A percentile compares a stretch with the other conserved stretches of the same genome.
Conservation (phyloP, 2,329 filamentous ascomycete genomes). For the Xylariaceae sp. region DNA sequence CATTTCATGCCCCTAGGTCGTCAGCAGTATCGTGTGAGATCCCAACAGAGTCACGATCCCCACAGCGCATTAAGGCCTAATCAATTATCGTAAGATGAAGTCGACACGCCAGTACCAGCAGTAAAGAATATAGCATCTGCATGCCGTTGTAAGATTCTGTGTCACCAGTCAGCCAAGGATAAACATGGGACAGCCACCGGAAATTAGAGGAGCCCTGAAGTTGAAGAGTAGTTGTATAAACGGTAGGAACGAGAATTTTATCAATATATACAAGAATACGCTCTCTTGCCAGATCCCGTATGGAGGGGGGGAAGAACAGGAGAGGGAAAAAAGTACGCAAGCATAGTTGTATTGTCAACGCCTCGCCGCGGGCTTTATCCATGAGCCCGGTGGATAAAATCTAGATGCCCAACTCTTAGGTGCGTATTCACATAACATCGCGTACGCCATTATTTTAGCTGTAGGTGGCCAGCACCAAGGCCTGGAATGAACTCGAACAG, state of each 20-base stretch:
- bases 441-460: conserved; percentile 18
- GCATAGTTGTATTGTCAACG: conserved; percentile 14
- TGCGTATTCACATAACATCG: conserved; percentile 14
- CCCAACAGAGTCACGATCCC: too few species aligned
- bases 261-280: conserved; percentile 19
- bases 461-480: conserved; percentile 34
- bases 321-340: conserved; percentile 5
- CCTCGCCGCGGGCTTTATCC: conserved; percentile 15
- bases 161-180: background rate
- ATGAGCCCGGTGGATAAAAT: conserved; percentile 9
- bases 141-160: background rate
- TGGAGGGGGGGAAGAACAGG: background rate
- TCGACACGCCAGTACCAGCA: too few species aligned
- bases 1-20: too few species aligned
- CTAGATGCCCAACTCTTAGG: conserved; percentile 13
- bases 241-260: conserved; percentile 9
- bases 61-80: too few species aligned
- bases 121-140: too few species aligned
- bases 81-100: too few species aligned
- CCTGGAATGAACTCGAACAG: conserved; percentile 41
- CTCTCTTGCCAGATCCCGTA: conserved; percentile 1
- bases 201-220: background rate
- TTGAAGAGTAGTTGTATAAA: background rate
- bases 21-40: too few species aligned
- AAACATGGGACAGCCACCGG: background rate